Conservation (phyloP, 2,329 filamentous ascomycete genomes). For the Epichloe brachyelytri region DNA sequence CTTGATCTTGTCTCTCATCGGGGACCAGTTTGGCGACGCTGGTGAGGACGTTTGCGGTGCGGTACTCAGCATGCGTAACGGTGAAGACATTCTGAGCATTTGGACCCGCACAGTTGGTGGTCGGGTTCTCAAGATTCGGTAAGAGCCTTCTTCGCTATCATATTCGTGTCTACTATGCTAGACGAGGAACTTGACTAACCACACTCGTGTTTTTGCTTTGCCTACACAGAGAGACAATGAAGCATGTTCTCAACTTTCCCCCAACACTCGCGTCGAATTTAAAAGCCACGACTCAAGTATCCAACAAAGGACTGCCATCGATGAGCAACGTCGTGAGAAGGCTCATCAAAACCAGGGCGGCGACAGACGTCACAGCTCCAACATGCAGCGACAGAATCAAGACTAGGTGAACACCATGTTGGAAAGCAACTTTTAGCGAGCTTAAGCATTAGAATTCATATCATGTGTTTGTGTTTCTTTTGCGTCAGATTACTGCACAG, state of each 20-base stretch:
- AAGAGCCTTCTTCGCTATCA: conserved; percentile 20
- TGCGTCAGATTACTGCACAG: neutral
- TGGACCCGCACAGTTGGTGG: conserved; percentile 93
- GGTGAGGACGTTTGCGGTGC: conserved; percentile 90
- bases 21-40: conserved; percentile 87
- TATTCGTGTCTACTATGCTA: neutral
- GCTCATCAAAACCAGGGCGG: conserved; percentile 33
- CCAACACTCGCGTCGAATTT: conserved; percentile 85
- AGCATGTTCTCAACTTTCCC: conserved; percentile 76
- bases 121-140: conserved; percentile 93
- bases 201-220: neutral
- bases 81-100: conserved; percentile 93
- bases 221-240: conserved; percentile 69
- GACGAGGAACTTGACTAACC: neutral
- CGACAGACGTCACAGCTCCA: conserved; percentile 24
- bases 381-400: conserved; percentile 19
- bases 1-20: conserved; percentile 75
- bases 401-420: conserved; percentile 13
- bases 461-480: neutral
- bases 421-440: neutral
- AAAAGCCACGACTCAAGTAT: conserved; percentile 96
- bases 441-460: neutral
- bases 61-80: conserved; percentile 85
- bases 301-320: conserved; percentile 77
- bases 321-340: conserved; percentile 85